Base-by-base conservation (phyloP, 2,329 filamentous ascomycete species). In the Taxawa tesnikishii region DNA sequence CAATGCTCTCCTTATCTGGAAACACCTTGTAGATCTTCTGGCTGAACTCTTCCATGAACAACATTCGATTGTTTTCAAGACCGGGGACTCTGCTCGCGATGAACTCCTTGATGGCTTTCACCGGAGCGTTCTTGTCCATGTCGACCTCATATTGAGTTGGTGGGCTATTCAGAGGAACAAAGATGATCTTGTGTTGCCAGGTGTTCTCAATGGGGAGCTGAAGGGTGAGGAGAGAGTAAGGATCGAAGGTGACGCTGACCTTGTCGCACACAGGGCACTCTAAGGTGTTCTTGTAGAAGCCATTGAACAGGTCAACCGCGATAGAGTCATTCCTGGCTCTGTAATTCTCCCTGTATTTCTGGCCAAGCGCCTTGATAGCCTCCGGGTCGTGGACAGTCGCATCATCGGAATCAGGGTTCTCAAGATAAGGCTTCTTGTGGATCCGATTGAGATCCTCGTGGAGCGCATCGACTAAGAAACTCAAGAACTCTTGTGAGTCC, bases 171-270 rank as follows among this genome's bases (percentile, higher is more conserved):
- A 90, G 60, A 2, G 87, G 85, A 38, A 83, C 79, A 52, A 81
- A 94, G 34, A 73, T 78, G 43, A 96, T 63, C 1, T 69, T 67
- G 42, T 79, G 79, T 37, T 65, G 68, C 80, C 84, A 94, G 27
- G 83, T 70, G 42, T 79, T 85, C 53, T 90, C 80, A 33, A 94
- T 74, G 0, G 90, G 90, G 19, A 98, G 63, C 36, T 92, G 90
- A 15, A 98, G 63, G 0, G 90, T 94, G 37, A 98, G 62, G 43
- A 92, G 90, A 55, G 85, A 94, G 65, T 93, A 98, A 1, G 90
- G 90, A 53, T 98, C 90, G 50, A 98, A 98, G 0, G 90, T 96
- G 47, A 98, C 94, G 70, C 87, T 94, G 57, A 96, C 81, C 60
- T 96, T 98, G 45, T 79, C 71, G 54, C 90, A 98, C 6, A 70